phyloP scores from a whole-genome alignment of 257 asterid genomes.

The Pogostemon cablin region DNA sequence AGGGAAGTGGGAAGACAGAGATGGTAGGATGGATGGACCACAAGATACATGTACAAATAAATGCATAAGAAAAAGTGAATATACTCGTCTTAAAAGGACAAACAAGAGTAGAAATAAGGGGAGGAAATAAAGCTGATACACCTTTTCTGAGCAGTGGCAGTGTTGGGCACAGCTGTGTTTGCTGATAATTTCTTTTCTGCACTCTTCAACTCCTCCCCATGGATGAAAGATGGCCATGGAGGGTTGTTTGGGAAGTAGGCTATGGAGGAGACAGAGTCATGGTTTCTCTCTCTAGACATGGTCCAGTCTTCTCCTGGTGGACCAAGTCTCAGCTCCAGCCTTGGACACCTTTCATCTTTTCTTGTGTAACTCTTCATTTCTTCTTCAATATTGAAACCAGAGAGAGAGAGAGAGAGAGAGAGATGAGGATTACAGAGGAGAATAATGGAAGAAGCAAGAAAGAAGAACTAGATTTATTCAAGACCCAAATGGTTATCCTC shows the following conservation, averaged over 20 bases:
- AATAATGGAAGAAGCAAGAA: neutral
- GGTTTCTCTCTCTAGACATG: slow-evolving; percentile 26
- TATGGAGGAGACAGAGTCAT: slow-evolving; percentile 30
- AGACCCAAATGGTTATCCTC: slow-evolving; percentile 12
- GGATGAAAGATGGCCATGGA: slow-evolving; percentile 50
- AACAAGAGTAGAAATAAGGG: slow-evolving; percentile 30
- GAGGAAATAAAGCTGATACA: slow-evolving; percentile 42
- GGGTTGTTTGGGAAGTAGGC: slow-evolving; percentile 34
- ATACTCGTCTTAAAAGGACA: slow-evolving; percentile 48
- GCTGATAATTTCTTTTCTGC: slow-evolving; percentile 51
- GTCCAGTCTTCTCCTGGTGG: slow-evolving; percentile 80
- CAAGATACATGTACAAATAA: slow-evolving; percentile 38
- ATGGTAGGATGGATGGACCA: slow-evolving; percentile 46
- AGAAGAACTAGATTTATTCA: slow-evolving; percentile 14
- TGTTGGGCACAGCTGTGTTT: slow-evolving; percentile 66
- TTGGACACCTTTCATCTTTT: slow-evolving; percentile 56
- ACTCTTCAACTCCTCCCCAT: slow-evolving; percentile 44
- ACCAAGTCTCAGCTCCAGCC: slow-evolving; percentile 80
- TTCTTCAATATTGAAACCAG: neutral
- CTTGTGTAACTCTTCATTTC: slow-evolving; percentile 65
- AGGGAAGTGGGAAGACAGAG: neutral
- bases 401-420: slow-evolving; percentile 11
- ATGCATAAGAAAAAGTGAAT: slow-evolving; percentile 51
- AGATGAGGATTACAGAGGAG: neutral
- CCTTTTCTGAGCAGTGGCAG: slow-evolving; percentile 85